Evolutionary conservation across 1,284 basidiomycete species (phyloP).

Genomic region (Butyriboletus appendiculatus): DNA sequence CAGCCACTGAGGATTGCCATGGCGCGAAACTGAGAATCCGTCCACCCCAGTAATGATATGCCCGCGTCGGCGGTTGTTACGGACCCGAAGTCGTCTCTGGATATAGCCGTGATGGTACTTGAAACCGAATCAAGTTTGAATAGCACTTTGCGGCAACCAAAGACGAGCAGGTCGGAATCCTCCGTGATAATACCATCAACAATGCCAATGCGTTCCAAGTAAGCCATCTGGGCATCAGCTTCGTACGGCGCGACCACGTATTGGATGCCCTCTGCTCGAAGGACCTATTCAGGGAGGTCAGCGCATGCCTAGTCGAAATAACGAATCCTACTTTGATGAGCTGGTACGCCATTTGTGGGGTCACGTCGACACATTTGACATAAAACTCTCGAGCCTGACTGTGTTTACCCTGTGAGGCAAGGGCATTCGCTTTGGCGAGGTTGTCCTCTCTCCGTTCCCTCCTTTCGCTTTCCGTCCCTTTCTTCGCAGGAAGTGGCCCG

Average conservation of each 20-base stretch:
- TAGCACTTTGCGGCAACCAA: constrained; percentile 86
- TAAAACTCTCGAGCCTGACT: constrained; percentile 86
- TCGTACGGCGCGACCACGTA: constrained; percentile 99
- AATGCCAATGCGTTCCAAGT: constrained; percentile 80
- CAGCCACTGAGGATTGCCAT: constrained; percentile 99
- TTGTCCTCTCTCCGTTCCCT: constrained; percentile 70
- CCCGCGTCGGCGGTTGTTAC: constrained; percentile 58
- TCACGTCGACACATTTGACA: constrained; percentile 93
- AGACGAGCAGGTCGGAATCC: constrained; percentile 97
- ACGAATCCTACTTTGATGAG: constrained; percentile 80
- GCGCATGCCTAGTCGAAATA: background rate
- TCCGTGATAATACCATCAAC: constrained; percentile 97
- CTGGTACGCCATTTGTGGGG: constrained; percentile 96
- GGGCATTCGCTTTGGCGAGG: constrained; percentile 66
- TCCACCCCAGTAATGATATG: constrained; percentile 87
- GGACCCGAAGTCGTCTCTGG: constrained; percentile 74
- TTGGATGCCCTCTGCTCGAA: constrained; percentile 74
- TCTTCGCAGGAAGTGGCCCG: constrained; percentile 93
- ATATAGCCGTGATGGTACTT: constrained; percentile 78
- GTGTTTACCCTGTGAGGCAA: constrained; percentile 77
- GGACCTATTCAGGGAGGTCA: constrained; percentile 54
- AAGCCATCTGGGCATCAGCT: constrained; percentile 97
- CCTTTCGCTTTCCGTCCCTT: constrained; percentile 84
- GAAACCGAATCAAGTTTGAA: constrained; percentile 84
- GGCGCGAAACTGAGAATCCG: constrained; percentile 84